Base-by-base conservation (phyloP, 1,284 basidiomycete genomes). In the Amylostereum chailletii region DNA sequence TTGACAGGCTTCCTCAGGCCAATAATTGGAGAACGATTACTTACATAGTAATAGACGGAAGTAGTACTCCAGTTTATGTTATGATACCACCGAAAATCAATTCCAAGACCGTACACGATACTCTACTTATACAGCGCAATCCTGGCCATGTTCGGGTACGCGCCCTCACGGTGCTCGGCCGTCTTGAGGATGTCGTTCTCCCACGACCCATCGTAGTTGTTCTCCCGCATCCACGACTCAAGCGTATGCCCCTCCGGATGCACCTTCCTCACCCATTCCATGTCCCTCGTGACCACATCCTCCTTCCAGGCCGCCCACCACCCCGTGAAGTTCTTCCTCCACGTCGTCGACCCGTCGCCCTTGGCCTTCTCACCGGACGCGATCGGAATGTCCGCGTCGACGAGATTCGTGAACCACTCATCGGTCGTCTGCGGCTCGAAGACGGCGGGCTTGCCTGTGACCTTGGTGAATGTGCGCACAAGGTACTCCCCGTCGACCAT, bases 401-500 rank as follows among this genome's bases (percentile, higher is more conserved):
- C 61, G 42, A 70, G 62, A 50, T 67, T 67, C 0, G 42, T 57
- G 51, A 69, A 67, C 68, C 69, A 74, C 46, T 74, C 63, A 38
- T 75, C 71, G 11, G 70, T 49, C 3, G 65, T 61, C 39, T 68
- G 65, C 34, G 64, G 55, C 31, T 68, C 60, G 54, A 65, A 64
- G 9, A 71, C 62, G 0, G 70, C 71, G 42, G 66, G 65, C 53
- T 66, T 53, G 1, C 71, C 71, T 3, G 73, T 74, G 31, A 75
- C 72, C 53, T 67, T 66, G 45, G 57, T 65, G 64, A 76, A 76
- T 42, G 67, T 67, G 33, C 61, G 54, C 5, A 66, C 65, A 46
- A 76, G 65, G 45, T 71, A 62, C 19, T 72, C 66, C 69, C 71
- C 73, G 5, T 60, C 62, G 27, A 76, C 71, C 49, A 66, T 57